A percentile compares a stretch with the other conserved stretches of the same genome.
phyloP scores from a whole-genome alignment of 805 yeast species.

The Maudiozyma serrabonitensis region DNA sequence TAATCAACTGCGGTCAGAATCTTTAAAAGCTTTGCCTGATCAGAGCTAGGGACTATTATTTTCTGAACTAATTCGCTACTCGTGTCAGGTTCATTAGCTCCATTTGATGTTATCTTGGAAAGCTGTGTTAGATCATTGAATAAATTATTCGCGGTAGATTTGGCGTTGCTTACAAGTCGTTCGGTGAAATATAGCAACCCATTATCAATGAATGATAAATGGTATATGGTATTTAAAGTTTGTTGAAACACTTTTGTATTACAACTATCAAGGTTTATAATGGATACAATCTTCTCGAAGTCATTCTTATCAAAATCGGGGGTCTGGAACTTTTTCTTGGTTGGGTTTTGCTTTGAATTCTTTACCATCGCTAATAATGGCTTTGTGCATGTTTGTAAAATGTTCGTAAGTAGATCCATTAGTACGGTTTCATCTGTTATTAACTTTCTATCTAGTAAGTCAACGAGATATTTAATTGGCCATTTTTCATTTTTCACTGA shows the following conservation, averaged over 20 bases:
- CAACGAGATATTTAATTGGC: constrained; percentile 64
- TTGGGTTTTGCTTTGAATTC: constrained; percentile 26
- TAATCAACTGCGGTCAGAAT: constrained; percentile 83
- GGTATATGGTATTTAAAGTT: constrained; percentile 71
- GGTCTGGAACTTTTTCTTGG: constrained; percentile 31
- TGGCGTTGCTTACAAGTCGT: constrained; percentile 59
- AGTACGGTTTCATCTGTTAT: constrained; percentile 63
- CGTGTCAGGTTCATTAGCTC: constrained; percentile 35
- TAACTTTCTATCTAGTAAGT: constrained; percentile 50
- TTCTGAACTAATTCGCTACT: constrained; percentile 47
- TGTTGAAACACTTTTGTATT: constrained; percentile 78
- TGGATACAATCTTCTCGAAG: constrained; percentile 51
- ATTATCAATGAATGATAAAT: constrained; percentile 50
- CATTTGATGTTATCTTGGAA: constrained; percentile 34
- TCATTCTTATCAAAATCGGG: constrained; percentile 59
- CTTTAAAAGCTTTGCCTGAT: constrained; percentile 80
- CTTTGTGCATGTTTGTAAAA: constrained; percentile 67
- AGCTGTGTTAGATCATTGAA: constrained; percentile 46
- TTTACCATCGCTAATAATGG: constrained; percentile 52
- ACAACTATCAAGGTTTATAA: constrained; percentile 74
- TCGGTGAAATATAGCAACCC: constrained; percentile 57
- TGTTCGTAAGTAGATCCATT: constrained; percentile 67
- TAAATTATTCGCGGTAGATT: constrained; percentile 44
- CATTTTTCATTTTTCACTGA: constrained; percentile 37
- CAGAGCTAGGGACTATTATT: constrained; percentile 72